phyloP scores from a whole-genome alignment of 306 rosid genomes.

The Elaeagnus macrophylla region DNA sequence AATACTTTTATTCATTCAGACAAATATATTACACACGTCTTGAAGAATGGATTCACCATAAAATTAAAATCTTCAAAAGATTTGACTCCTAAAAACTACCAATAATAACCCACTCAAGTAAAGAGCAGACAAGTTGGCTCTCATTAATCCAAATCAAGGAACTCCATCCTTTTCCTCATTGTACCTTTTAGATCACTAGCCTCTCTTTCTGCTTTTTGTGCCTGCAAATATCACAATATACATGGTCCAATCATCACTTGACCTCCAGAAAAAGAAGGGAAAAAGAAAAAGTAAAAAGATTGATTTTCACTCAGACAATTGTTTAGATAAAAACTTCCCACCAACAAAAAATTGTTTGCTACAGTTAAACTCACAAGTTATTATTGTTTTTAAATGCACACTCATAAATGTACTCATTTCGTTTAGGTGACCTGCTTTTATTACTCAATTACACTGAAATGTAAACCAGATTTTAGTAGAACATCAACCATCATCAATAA shows the following conservation, averaged over 20 bases:
- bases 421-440: too few relatives aligned
- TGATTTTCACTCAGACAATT: too few relatives aligned
- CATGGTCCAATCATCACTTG: neutral
- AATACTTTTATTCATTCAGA: constrained; percentile 23
- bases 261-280: neutral
- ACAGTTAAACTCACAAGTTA: too few relatives aligned
- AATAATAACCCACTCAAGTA: neutral
- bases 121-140: neutral
- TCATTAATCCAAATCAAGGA: constrained; percentile 68
- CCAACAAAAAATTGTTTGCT: too few relatives aligned
- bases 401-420: too few relatives aligned
- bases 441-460: neutral
- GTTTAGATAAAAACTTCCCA: too few relatives aligned
- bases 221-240: constrained; percentile 33
- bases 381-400: too few relatives aligned
- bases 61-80: constrained; percentile 14
- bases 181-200: constrained; percentile 87
- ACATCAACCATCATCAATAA: neutral
- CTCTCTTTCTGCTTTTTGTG: constrained; percentile 85
- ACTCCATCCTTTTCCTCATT: constrained; percentile 88
- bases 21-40: constrained; percentile 34
- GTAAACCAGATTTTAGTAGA: neutral
- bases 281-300: too few relatives aligned
- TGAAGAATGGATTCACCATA: constrained; percentile 21
- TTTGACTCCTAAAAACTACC: constrained; percentile 10